A percentile compares a stretch with the other conserved stretches of the same genome.
Conservation (phyloP, 106 monocot genomes). For the Iris macrosiphon region DNA sequence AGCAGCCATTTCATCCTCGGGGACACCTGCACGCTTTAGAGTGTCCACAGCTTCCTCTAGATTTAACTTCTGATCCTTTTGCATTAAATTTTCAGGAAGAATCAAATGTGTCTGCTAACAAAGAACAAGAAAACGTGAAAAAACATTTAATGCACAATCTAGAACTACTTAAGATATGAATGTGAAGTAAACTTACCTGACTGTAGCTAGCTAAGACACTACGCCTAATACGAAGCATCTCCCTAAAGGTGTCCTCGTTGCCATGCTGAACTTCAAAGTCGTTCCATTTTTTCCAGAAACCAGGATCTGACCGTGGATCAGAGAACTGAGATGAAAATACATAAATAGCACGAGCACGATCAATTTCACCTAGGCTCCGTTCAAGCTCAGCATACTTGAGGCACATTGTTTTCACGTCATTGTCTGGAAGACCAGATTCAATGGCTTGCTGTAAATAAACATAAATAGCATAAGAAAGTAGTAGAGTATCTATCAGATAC, state of each 20-base stretch:
- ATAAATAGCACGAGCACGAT: conserved; percentile 84
- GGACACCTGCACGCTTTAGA: conserved; percentile 41
- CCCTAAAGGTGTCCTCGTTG: conserved; percentile 96
- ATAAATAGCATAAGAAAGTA: conserved; percentile 1
- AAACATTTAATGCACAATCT: not conserved
- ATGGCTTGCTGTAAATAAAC: conserved; percentile 77
- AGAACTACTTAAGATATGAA: not conserved
- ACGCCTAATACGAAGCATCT: conserved; percentile 88
- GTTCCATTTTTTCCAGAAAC: conserved; percentile 94
- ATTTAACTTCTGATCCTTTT: conserved; percentile 65
- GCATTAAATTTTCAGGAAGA: conserved; percentile 84
- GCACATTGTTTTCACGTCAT: conserved; percentile 81
- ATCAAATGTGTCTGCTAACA: conserved; percentile 83
- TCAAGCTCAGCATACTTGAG: conserved; percentile 96
- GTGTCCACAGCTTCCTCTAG: conserved; percentile 64
- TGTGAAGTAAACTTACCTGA: conserved; percentile 49
- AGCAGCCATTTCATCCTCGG: conserved; percentile 83
- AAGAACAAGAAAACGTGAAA: not conserved
- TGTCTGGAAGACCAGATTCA: conserved; percentile 89
- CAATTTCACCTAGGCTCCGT: conserved; percentile 88
- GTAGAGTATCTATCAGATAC: not conserved
- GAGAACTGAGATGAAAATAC: conserved; percentile 77
- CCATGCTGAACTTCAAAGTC: conserved; percentile 96
- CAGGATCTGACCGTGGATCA: conserved; percentile 75
- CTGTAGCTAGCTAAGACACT: conserved; percentile 87